Evolutionary conservation across 495 filamentous ascomycete genomes (phyloP).

Genomic region (Tuber brumale): DNA sequence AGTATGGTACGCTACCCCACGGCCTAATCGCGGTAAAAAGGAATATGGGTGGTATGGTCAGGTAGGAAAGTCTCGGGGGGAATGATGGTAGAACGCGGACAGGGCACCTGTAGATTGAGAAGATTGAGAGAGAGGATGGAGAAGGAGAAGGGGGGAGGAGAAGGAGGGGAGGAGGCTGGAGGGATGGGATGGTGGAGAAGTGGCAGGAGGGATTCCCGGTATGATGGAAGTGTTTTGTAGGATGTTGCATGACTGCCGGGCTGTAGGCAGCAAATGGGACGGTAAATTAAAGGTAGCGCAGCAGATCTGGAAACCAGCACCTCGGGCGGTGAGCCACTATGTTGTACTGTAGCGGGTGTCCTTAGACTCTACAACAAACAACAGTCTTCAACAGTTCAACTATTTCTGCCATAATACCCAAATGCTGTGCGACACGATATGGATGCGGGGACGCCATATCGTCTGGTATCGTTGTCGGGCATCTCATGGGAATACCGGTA

Average conservation of each 20-base stretch:
- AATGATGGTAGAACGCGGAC: slow-evolving; percentile 13
- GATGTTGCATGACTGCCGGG: background rate
- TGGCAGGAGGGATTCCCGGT: slow-evolving; percentile 6
- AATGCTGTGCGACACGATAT: background rate
- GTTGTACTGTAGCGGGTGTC: background rate
- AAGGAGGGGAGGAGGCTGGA: slow-evolving; percentile 8
- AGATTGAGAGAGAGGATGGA: slow-evolving; percentile 17
- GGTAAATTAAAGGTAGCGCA: background rate
- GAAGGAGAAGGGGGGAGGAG: slow-evolving; percentile 17
- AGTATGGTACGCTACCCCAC: slow-evolving; percentile 10
- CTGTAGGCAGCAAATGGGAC: background rate
- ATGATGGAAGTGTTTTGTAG: background rate
- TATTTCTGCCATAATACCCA: background rate
- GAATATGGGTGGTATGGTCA: background rate
- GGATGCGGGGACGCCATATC: background rate
- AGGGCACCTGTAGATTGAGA: slow-evolving; percentile 7
- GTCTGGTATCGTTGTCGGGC: background rate
- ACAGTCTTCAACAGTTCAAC: background rate
- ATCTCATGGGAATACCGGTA: background rate
- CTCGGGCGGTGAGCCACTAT: background rate
- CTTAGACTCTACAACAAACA: background rate
- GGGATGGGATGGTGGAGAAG: slow-evolving; percentile 24
- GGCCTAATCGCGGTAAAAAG: slow-evolving; percentile 25
- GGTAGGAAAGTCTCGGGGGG: slow-evolving; percentile 19
- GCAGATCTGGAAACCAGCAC: background rate